phyloP scores from a whole-genome alignment of 345 rosid genomes.

The Eucalyptus tenuipes region DNA sequence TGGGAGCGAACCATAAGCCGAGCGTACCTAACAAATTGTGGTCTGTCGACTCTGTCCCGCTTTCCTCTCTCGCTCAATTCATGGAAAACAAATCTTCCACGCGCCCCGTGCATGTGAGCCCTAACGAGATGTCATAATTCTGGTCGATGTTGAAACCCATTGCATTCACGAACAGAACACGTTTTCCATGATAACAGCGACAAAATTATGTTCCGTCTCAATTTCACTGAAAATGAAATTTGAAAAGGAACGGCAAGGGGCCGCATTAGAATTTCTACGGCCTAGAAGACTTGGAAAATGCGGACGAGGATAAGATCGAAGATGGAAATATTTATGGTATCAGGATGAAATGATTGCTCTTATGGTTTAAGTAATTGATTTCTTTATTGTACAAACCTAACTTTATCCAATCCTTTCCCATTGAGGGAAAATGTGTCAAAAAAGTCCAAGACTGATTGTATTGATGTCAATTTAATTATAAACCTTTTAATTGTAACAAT shows the following conservation, averaged over 20 bases:
- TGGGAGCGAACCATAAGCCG: background rate
- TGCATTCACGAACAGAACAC: background rate
- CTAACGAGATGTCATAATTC: background rate
- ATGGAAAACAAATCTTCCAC: too few species aligned
- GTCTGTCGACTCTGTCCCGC: background rate
- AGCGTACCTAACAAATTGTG: background rate
- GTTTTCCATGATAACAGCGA: background rate
- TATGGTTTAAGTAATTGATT: too few species aligned
- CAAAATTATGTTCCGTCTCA: background rate
- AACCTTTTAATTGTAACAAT: rapidly evolving
- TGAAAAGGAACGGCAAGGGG: background rate
- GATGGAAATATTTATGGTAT: background rate
- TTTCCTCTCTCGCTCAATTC: too few species aligned
- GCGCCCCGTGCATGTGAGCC: too few species aligned
- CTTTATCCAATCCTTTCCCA: too few species aligned
- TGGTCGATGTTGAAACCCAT: background rate
- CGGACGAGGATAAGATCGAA: background rate
- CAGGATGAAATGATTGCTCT: background rate
- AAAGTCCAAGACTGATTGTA: too few species aligned
- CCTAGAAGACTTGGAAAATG: background rate
- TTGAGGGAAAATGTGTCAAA: too few species aligned
- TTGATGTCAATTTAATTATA: rapidly evolving
- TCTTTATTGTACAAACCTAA: background rate
- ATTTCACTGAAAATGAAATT: background rate
- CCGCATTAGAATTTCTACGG: background rate